phyloP scores from a whole-genome alignment of 257 asterid genomes.

The Jasminum sambac region DNA sequence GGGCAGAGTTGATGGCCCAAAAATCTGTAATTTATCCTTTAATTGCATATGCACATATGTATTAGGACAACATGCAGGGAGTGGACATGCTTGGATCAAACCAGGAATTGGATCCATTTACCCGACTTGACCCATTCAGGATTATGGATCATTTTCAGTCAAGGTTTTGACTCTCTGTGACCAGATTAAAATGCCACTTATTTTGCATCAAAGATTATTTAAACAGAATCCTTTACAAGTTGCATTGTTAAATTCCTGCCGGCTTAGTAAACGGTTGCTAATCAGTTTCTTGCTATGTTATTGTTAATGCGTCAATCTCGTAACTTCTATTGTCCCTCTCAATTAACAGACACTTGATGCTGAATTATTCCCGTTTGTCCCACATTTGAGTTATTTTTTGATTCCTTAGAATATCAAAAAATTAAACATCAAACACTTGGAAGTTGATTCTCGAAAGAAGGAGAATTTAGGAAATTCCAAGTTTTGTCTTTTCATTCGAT shows the following conservation, averaged over 20 bases:
- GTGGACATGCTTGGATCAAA: too few species aligned
- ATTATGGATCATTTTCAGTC: background rate
- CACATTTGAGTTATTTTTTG: too few species aligned
- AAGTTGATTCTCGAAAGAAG: too few species aligned
- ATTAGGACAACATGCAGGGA: too few species aligned
- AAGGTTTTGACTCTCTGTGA: background rate
- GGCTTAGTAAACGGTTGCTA: background rate
- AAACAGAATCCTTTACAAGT: background rate
- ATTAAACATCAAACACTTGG: too few species aligned
- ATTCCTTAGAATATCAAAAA: too few species aligned
- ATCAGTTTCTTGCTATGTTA: conserved; percentile 2
- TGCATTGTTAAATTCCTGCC: background rate
- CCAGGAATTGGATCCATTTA: background rate
- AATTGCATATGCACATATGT: too few species aligned
- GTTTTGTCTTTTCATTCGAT: too few species aligned
- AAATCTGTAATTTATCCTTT: too few species aligned
- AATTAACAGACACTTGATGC: background rate
- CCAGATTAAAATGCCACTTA: background rate
- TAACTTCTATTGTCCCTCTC: background rate
- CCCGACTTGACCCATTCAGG: background rate
- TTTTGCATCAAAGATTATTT: background rate
- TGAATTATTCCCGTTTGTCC: background rate
- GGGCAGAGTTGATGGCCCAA: background rate
- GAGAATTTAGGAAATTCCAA: too few species aligned
- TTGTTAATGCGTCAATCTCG: conserved; percentile 7